Conservation (phyloP, 2,329 filamentous ascomycete genomes). For the Aspergillus pseudotamarii region DNA sequence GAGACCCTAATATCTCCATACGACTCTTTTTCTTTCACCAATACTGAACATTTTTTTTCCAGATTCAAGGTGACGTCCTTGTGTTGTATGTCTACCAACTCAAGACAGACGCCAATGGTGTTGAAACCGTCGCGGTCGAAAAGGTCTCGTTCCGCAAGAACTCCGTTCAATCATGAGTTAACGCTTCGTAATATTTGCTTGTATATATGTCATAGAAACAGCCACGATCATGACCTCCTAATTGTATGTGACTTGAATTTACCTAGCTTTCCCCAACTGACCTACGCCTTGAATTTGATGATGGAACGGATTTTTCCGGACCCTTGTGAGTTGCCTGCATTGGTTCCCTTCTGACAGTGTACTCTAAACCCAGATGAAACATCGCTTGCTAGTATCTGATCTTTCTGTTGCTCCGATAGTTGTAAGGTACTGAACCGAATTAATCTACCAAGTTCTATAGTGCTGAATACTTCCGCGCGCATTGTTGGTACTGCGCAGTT, state of each 20-base stretch:
- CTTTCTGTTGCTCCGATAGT: neutral
- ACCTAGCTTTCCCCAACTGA: neutral
- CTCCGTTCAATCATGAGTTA: conserved; percentile 59
- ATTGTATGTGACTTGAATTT: conserved; percentile 8
- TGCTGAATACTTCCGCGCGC: neutral
- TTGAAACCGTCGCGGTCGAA: conserved; percentile 79
- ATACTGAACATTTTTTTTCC: conserved; percentile 17
- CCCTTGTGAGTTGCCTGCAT: neutral
- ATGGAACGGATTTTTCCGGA: neutral
- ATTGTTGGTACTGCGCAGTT: neutral
- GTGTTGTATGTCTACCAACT: conserved; percentile 93
- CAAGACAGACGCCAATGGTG: conserved; percentile 74
- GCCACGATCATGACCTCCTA: conserved; percentile 21
- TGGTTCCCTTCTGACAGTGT: neutral
- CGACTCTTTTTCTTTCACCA: neutral
- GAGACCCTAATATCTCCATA: neutral
- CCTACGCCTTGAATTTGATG: neutral
- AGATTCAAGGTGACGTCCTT: conserved; percentile 95
- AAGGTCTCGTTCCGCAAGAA: conserved; percentile 86
- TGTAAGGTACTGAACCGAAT: neutral
- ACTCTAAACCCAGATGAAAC: neutral
- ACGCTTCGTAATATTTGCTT: conserved; percentile 23
- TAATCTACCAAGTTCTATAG: neutral
- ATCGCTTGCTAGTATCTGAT: neutral
- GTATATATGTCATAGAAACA: conserved; percentile 35